These are phyloP conservation scores for Petunia hybrid DNA, from an alignment of 305 asterid species.

Conservation along the genomic window DNA sequence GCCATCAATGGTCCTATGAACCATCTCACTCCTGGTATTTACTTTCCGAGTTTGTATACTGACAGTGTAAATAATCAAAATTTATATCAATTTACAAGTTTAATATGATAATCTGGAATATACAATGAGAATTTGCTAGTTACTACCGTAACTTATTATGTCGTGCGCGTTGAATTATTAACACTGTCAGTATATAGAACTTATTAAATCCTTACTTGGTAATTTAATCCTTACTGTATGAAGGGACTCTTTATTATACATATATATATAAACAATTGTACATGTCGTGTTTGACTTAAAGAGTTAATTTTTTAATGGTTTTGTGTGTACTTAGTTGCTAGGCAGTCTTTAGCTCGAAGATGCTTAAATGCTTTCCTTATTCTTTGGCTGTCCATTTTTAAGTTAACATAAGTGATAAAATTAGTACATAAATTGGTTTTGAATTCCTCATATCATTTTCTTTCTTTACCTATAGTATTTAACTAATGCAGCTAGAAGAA, in stretches of 20 bases:
- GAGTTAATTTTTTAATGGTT: neutral
- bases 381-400: neutral
- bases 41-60: too few relatives aligned
- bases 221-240: neutral
- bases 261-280: neutral
- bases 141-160: too few relatives aligned
- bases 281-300: slow-evolving; percentile 22
- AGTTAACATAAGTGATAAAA: neutral
- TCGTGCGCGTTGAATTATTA: too few relatives aligned
- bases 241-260: neutral
- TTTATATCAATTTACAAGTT: too few relatives aligned
- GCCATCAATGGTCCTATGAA: neutral
- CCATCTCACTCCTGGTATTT: neutral
- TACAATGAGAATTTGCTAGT: too few relatives aligned
- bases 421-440: neutral
- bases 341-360: neutral
- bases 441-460: neutral
- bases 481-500: neutral
- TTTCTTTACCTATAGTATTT: neutral
- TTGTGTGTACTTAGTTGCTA: slow-evolving; percentile 7
- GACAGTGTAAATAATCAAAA: too few relatives aligned
- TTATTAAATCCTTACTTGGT: too few relatives aligned
- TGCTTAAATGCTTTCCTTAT: slow-evolving; percentile 16
- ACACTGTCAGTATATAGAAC: too few relatives aligned
- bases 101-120: too few relatives aligned